Base-by-base conservation (phyloP, 2,329 filamentous ascomycete species). In the Aspergillus sp. region DNA sequence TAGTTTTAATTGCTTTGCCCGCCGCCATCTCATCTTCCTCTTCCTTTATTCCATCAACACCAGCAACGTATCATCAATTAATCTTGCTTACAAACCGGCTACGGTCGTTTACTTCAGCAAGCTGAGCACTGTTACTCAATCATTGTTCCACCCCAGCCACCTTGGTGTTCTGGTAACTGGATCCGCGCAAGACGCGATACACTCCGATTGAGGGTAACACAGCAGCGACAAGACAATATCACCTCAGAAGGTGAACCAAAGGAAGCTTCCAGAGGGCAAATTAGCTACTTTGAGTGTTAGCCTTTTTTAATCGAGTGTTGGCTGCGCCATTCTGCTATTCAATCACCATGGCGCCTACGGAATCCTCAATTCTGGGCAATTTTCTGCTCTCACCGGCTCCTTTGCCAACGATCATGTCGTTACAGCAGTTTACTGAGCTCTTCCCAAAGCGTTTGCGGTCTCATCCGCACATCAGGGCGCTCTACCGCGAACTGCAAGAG, bases 401-500 rank as follows among this genome's bases (percentile, higher is more conserved):
- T 27, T 82, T 96, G 39, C 88, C 90, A 44, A 84, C 88, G 64
- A 85, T 92, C 70, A 81, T 92, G 66, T 88, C 91, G 7, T 83
- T 92, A 50, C 82, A 87, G 59, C 85, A 91, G 65, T 96, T 96
- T 80, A 87, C 86, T 47, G 83, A 88, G 27, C 83, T 94, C 44
- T 95, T 96, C 70, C 91, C 92, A 10, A 85, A 83, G 54, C 76
- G 84, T 41, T 81, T 88, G 53, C 88, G 88, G 61, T 79, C 83
- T 23, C 88, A 88, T 50, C 85, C 89, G 0, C 86, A 89, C 58
- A 83, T 94, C 51, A 85, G 86, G 59, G 80, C 83, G 0, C 81
- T 96, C 5, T 96, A 96, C 73, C 86, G 90, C 51, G 90, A 95
- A 73, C 82, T 96, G 2, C 90, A 95, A 69, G 83, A 87, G 61